Evolutionary conservation across 441 rosid genomes (phyloP), one percentile per base, ranked within the genome.

Genomic region (Kokia cookei): DNA sequence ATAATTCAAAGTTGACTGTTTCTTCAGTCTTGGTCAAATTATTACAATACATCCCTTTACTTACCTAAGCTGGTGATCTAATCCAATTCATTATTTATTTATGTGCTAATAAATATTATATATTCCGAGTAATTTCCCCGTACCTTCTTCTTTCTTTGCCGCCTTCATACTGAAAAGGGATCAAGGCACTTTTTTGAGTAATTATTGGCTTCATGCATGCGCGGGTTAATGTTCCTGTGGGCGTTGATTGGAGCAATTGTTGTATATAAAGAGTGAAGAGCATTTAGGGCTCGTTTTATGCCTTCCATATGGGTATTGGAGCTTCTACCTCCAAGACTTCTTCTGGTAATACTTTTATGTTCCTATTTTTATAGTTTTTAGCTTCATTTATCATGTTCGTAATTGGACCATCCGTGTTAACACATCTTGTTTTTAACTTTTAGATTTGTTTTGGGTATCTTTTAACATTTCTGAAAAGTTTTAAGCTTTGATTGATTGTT

Each of bases 231-330:
- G 22, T 19, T 19, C 22, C 22, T 19, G 22, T 19, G 22, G 67
- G 73, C 57, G 55, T 73, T 12, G 35, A 10, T 73, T 32, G 70
- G 13, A 29, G 17, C 66, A 50, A 61, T 50, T 13, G 12, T 1
- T 12, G 61, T 67, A 9, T 35, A 65, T 66, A 47, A 27, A 14
- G 13, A 26, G 26, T 48, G 37, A 66, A 47, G 40, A 75, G 48
- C 26, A 29, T 6, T 66, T 73, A 65, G 58, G 58, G 58, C 17
- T 53, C 17, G 7, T 61, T 50, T 14, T 64, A 4, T 22, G 37
- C 42, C 35, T 29, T 71, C 42, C 51, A 6, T 24, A 35, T 73
- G 76, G 71, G 70, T 50, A 27, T 40, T 58, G 74, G 65, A 64
- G 19, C 48, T 13, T 69, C 72, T 45, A 53, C 60, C 32, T 27